Evolutionary conservation across 352 stramenopile genomes (phyloP).

Genomic region (Phytophthora foliorum): DNA sequence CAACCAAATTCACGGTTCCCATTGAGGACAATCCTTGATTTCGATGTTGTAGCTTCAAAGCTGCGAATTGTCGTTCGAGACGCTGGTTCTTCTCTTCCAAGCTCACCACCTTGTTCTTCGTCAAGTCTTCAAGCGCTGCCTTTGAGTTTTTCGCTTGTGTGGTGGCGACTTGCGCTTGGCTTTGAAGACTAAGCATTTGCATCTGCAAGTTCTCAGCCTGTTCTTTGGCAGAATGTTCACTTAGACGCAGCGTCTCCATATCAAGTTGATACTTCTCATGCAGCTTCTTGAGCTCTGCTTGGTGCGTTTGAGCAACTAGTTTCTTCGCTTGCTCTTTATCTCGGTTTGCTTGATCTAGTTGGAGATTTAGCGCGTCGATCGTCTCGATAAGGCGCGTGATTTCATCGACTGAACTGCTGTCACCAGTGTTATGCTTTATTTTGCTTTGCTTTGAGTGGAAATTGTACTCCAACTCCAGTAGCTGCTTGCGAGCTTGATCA

Average conservation of each 20-base stretch:
- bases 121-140: slow-evolving; percentile 60
- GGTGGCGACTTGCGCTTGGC: slow-evolving; percentile 57
- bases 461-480: slow-evolving; percentile 59
- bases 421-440: slow-evolving; percentile 17
- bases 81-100: slow-evolving; percentile 78
- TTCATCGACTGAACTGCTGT: slow-evolving; percentile 42
- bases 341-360: slow-evolving; percentile 60
- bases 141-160: slow-evolving; percentile 66
- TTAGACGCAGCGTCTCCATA: slow-evolving; percentile 71
- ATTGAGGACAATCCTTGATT: slow-evolving; percentile 20
- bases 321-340: slow-evolving; percentile 52
- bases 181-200: slow-evolving; percentile 63
- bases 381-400: slow-evolving; percentile 74
- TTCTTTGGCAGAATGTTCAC: slow-evolving; percentile 70
- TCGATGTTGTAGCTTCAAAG: slow-evolving; percentile 47
- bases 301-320: slow-evolving; percentile 50
- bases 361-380: slow-evolving; percentile 68
- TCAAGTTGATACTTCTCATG: slow-evolving; percentile 76
- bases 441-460: slow-evolving; percentile 53
- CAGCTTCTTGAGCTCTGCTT: slow-evolving; percentile 66
- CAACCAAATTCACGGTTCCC: slow-evolving; percentile 2
- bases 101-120: slow-evolving; percentile 51
- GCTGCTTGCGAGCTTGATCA: slow-evolving; percentile 58
- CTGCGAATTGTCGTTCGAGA: slow-evolving; percentile 61
- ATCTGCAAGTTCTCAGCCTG: slow-evolving; percentile 53